Percentiles rank a stretch among this genome's conserved stretches.
phyloP scores from a whole-genome alignment of 208 protist species.

The Wallacemonas sp. region DNA sequence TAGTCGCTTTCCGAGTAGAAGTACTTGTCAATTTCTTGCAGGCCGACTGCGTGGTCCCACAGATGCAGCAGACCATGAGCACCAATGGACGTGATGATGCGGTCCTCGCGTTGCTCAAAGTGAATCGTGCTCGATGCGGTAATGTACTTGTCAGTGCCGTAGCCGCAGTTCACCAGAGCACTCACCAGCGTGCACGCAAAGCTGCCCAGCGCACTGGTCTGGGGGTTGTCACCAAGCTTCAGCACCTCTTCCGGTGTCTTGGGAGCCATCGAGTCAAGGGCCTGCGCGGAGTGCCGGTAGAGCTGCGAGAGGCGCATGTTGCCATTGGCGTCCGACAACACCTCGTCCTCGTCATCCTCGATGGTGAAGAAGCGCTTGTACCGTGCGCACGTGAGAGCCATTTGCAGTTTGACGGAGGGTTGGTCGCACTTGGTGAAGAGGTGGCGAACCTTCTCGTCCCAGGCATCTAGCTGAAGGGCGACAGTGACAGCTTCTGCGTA shows the following conservation, averaged over 20 bases:
- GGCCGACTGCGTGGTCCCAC: slow-evolving; percentile 97
- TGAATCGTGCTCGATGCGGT: slow-evolving; percentile 88
- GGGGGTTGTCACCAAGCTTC: slow-evolving; percentile 89
- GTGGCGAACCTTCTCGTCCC: slow-evolving; percentile 50
- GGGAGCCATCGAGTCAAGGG: slow-evolving; percentile 96
- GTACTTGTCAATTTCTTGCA: slow-evolving; percentile 97
- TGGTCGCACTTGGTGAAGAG: slow-evolving; percentile 86
- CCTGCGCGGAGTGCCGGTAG: slow-evolving; percentile 93
- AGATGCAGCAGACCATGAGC: slow-evolving; percentile 97
- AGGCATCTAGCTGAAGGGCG: slow-evolving; percentile 88
- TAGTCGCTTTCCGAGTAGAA: slow-evolving; percentile 94
- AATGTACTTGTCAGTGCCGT: slow-evolving; percentile 97
- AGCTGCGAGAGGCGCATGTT: slow-evolving; percentile 96
- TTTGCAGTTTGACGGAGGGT: slow-evolving; percentile 79
- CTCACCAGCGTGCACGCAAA: slow-evolving; percentile 98
- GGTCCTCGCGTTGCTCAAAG: slow-evolving; percentile 97
- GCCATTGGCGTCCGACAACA: slow-evolving; percentile 88
- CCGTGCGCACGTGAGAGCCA: slow-evolving; percentile 94
- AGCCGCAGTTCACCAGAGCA: slow-evolving; percentile 94
- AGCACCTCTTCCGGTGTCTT: slow-evolving; percentile 98
- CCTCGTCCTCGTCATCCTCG: slow-evolving; percentile 90
- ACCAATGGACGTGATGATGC: slow-evolving; percentile 95
- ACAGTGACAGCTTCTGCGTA: slow-evolving; percentile 90
- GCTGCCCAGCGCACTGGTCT: slow-evolving; percentile 82
- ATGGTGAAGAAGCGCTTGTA: slow-evolving; percentile 83